phyloP scores from a whole-genome alignment of 495 filamentous ascomycete genomes.

The Xylona heveae region DNA sequence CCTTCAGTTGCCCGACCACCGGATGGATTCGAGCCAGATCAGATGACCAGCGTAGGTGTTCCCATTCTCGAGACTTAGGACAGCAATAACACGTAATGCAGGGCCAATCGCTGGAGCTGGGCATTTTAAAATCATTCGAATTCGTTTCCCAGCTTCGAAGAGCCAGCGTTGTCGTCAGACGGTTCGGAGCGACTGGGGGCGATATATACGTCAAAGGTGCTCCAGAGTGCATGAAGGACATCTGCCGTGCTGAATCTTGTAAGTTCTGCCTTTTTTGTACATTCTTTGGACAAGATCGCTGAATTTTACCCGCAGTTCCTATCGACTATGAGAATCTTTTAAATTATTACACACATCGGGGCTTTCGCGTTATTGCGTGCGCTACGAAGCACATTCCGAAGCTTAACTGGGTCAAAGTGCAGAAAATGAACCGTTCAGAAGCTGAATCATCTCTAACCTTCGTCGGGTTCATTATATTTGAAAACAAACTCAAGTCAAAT shows the following conservation, averaged over 20 bases:
- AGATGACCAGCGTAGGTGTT: no score
- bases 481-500: conserved; percentile 87
- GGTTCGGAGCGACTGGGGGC: conserved; percentile 57
- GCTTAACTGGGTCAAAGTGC: conserved; percentile 78
- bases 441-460: conserved; percentile 72
- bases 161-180: conserved; percentile 78
- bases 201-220: conserved; percentile 91
- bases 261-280: conserved; percentile 15
- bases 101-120: conserved; percentile 46
- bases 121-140: conserved; percentile 73
- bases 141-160: conserved; percentile 92
- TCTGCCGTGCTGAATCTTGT: conserved; percentile 66
- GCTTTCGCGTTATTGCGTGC: conserved; percentile 94
- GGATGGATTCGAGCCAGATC: conserved; percentile 30
- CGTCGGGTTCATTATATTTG: conserved; percentile 91
- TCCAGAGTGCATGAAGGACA: conserved; percentile 86
- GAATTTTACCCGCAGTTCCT: conserved; percentile 36
- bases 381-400: conserved; percentile 73
- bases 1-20: conserved; percentile 79
- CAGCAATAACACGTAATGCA: conserved; percentile 2
- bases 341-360: conserved; percentile 77
- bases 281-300: no score
- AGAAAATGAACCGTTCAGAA: conserved; percentile 73
- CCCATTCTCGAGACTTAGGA: no score
- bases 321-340: conserved; percentile 74